These are phyloP conservation scores for Vitis labrusca DNA, from an alignment of 164 flowering plant species.

Conservation along the genomic window DNA sequence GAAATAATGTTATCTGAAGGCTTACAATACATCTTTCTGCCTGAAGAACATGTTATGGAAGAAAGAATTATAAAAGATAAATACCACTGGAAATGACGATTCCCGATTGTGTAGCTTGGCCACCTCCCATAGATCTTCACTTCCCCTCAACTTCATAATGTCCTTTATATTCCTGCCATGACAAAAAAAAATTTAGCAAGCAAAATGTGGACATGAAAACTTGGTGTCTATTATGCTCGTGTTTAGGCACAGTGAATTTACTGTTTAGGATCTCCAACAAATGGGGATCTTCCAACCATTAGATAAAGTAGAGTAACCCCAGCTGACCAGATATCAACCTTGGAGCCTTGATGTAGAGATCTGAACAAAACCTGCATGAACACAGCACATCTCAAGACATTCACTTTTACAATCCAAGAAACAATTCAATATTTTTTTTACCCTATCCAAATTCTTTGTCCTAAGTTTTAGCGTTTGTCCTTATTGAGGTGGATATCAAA, in stretches of 20 bases:
- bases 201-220: no score
- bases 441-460: no score
- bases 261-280: slow-evolving; percentile 92
- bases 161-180: slow-evolving; percentile 76
- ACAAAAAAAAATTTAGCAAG: no score
- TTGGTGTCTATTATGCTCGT: no score
- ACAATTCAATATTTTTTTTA: not conserved
- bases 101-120: slow-evolving; percentile 90
- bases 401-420: not conserved
- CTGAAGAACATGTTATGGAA: no score
- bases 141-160: slow-evolving; percentile 80
- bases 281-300: slow-evolving; percentile 78
- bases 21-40: no score
- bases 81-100: slow-evolving; percentile 80
- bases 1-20: no score
- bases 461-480: no score
- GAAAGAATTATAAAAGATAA: not conserved
- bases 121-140: slow-evolving; percentile 95
- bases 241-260: slow-evolving; percentile 16
- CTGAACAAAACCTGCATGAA: slow-evolving; percentile 74
- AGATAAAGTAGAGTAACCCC: slow-evolving; percentile 89
- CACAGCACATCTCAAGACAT: no score
- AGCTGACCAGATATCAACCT: slow-evolving; percentile 95
- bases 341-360: slow-evolving; percentile 78
- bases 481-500: no score